These are phyloP conservation scores for Chaetomiaceae sp. DNA, from an alignment of 2,329 filamentous ascomycete species.

Conservation along the genomic window DNA sequence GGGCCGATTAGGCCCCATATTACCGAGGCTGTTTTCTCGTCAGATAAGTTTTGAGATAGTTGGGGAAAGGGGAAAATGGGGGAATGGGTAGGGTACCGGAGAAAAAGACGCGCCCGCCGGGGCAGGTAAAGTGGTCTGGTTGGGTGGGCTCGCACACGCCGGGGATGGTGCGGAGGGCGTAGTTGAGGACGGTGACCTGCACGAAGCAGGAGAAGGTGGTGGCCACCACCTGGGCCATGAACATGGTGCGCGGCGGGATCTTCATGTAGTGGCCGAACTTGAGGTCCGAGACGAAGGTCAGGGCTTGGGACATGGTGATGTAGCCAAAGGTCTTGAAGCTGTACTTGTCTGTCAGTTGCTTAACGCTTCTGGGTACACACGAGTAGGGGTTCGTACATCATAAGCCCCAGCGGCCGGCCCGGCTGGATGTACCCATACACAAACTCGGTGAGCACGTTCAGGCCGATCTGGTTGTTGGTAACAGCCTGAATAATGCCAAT, in stretches of 20 bases:
- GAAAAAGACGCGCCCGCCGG: conserved; percentile 61
- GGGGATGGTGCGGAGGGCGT: conserved; percentile 56
- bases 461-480: conserved; percentile 65
- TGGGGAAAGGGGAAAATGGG: background rate
- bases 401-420: conserved; percentile 65
- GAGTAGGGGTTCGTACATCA: conserved; percentile 50
- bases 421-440: conserved; percentile 72
- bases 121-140: conserved; percentile 57
- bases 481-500: conserved; percentile 67
- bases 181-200: conserved; percentile 61
- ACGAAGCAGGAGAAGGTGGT: conserved; percentile 64
- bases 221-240: conserved; percentile 61
- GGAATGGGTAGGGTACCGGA: conserved; percentile 38
- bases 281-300: conserved; percentile 61
- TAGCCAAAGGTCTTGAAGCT: conserved; percentile 62
- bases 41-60: no score
- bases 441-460: conserved; percentile 73
- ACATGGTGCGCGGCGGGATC: conserved; percentile 62
- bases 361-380: background rate
- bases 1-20: conserved; percentile 66
- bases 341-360: conserved; percentile 20
- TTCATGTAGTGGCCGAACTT: conserved; percentile 74
- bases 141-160: conserved; percentile 58
- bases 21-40: conserved; percentile 54
- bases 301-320: conserved; percentile 61